Conservation (phyloP, 257 asterid species). For the Solanum bukasovii region DNA sequence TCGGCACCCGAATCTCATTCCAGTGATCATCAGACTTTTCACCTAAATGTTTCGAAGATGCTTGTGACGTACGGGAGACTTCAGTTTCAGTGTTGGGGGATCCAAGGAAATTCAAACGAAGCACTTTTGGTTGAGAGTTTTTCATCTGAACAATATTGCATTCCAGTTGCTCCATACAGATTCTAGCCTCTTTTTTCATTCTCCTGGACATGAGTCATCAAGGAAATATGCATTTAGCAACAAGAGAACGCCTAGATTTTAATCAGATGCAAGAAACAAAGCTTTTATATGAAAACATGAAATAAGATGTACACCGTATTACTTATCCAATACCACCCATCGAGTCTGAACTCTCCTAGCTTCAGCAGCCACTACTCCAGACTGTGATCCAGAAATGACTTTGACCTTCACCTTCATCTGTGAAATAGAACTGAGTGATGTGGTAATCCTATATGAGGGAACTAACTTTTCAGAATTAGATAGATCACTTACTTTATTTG, state of each 20-base stretch:
- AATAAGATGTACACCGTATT: constrained; percentile 15
- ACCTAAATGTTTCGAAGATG: constrained; percentile 2
- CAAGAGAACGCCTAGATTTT: not conserved
- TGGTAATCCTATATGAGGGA: not conserved
- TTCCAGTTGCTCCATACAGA: constrained; percentile 63
- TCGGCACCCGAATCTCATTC: constrained; percentile 49
- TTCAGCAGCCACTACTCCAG: constrained; percentile 74
- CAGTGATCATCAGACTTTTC: constrained; percentile 15
- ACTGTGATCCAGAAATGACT: constrained; percentile 43
- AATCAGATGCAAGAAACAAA: not conserved
- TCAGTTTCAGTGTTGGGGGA: constrained; percentile 17
- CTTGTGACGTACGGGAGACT: constrained; percentile 12
- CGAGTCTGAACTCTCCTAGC: constrained; percentile 51
- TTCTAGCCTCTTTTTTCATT: constrained; percentile 56
- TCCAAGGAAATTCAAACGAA: constrained; percentile 57
- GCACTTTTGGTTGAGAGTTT: constrained; percentile 53
- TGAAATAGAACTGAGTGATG: not conserved
- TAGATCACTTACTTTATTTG: constrained; percentile 38
- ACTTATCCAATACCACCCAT: constrained; percentile 91
- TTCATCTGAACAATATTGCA: constrained; percentile 69
- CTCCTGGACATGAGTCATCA: constrained; percentile 18
- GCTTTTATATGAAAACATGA: not conserved
- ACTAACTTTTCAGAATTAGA: not conserved
- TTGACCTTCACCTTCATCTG: constrained; percentile 69
- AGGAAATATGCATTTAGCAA: not conserved